phyloP scores from a whole-genome alignment of 176 grass and related monocot species.

The Carex pumila region DNA sequence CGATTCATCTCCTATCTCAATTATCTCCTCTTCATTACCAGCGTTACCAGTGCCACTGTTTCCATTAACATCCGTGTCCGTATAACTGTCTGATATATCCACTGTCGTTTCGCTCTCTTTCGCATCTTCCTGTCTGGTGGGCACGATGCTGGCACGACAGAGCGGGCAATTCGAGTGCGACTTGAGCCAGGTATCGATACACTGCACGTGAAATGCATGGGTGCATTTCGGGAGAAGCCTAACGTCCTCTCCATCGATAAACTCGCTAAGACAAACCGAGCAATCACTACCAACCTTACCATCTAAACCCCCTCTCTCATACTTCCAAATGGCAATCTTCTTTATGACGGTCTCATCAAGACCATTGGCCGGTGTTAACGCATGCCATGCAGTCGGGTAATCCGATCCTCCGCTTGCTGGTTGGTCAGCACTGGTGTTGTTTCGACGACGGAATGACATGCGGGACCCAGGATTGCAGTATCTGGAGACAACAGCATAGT shows the following conservation, averaged over 20 bases:
- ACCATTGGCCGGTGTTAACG: conserved; percentile 35
- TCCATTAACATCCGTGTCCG: neutral
- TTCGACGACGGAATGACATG: conserved; percentile 18
- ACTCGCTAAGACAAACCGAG: conserved; percentile 93
- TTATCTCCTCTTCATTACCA: conserved; percentile 3
- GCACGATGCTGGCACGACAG: conserved; percentile 66
- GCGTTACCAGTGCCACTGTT: neutral
- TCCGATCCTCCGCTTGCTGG: neutral
- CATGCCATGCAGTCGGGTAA: conserved; percentile 33
- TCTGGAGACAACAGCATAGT: conserved; percentile 89
- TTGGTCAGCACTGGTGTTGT: neutral
- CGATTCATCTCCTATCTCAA: conserved; percentile 47
- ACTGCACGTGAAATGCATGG: conserved; percentile 88
- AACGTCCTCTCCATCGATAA: conserved; percentile 70
- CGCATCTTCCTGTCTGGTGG: conserved; percentile 8
- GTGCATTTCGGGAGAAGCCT: conserved; percentile 82
- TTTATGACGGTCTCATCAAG: conserved; percentile 66
- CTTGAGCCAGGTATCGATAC: conserved; percentile 95
- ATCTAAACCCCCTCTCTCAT: conserved; percentile 40
- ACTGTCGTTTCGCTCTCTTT: conserved; percentile 32
- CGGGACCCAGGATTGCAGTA: conserved; percentile 67
- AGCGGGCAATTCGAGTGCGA: conserved; percentile 87
- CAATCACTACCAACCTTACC: conserved; percentile 55
- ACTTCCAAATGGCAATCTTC: conserved; percentile 80
- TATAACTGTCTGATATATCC: conserved; percentile 22